Conservation (phyloP, 73 alveolate species). For the Paramecium primaurelia region DNA sequence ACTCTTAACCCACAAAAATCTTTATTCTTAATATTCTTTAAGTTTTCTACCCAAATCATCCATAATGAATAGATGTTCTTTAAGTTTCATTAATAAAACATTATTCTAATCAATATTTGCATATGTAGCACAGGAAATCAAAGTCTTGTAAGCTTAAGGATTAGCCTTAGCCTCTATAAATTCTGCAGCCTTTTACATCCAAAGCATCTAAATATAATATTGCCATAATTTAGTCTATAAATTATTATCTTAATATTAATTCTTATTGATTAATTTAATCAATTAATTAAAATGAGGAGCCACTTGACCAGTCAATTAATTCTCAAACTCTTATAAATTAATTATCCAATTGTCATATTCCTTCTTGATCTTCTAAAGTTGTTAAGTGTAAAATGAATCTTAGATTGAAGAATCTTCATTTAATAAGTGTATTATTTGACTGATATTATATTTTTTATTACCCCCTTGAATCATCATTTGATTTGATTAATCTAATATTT, state of each 20-base stretch:
- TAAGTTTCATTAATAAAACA: not conserved
- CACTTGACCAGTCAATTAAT: not conserved
- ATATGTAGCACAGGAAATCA: not conserved
- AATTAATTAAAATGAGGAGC: not conserved
- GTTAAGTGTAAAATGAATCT: not conserved
- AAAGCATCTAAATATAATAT: not conserved
- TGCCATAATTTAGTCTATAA: not conserved
- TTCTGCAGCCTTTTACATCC: constrained; percentile 20
- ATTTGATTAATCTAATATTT: not conserved
- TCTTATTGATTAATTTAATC: not conserved
- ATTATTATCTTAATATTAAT: not conserved
- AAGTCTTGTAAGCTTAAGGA: not conserved
- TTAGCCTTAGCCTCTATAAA: not conserved
- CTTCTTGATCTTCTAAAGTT: not conserved
- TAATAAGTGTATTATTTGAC: not conserved
- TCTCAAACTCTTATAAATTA: not conserved
- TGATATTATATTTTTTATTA: not conserved
- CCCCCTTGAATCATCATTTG: not conserved
- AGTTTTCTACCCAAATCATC: not conserved
- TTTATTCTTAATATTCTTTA: not conserved
- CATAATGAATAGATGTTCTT: not conserved
- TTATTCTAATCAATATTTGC: not conserved
- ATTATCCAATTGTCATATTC: not conserved
- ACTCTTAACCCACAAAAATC: not conserved
- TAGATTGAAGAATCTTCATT: not conserved